phyloP scores from a whole-genome alignment of 2,329 filamentous ascomycete genomes.

The Trichoderma endophyticum region DNA sequence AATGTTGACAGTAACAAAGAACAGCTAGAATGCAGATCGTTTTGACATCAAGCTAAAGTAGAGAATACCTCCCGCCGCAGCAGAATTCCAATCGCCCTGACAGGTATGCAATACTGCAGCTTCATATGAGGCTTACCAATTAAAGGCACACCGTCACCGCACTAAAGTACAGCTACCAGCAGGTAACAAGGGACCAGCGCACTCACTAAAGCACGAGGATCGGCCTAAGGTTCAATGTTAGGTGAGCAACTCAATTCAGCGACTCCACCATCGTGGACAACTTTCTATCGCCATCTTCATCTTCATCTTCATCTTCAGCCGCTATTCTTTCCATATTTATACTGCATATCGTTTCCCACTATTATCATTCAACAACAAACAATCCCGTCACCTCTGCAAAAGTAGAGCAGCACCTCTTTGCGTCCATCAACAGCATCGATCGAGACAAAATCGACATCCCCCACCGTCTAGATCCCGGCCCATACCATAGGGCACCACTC shows the following conservation, averaged over 20 bases:
- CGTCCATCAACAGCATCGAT: not conserved
- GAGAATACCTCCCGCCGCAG: not conserved
- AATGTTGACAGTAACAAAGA: not conserved
- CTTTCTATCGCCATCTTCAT: not conserved
- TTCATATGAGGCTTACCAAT: not conserved
- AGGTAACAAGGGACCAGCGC: not conserved
- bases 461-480: not conserved
- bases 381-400: not conserved
- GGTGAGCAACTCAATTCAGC: not conserved
- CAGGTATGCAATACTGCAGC: not conserved
- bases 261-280: not conserved
- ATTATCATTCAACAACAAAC: not conserved
- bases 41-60: not conserved
- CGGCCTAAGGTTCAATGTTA: not conserved
- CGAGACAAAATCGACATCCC: not conserved
- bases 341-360: not conserved
- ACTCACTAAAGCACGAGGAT: not conserved
- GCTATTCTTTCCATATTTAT: not conserved
- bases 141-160: not conserved
- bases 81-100: not conserved
- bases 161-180: not conserved
- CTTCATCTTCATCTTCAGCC: not conserved
- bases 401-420: not conserved
- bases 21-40: not conserved
- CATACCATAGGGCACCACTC: slow-evolving; percentile 16